phyloP scores from a whole-genome alignment of 257 asterid genomes.

The Przewalskia tangutica region DNA sequence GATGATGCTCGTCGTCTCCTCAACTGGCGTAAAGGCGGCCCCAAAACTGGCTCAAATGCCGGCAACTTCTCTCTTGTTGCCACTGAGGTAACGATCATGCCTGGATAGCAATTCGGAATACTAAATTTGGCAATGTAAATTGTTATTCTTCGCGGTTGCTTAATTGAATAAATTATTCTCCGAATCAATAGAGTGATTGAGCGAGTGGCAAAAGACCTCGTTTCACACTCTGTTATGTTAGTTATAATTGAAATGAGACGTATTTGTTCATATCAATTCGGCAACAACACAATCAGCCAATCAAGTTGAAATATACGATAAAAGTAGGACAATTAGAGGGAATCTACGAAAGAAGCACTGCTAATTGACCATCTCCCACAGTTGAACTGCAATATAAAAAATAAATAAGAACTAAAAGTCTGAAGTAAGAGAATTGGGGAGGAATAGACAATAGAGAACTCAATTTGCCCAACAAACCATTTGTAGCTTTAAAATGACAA shows the following conservation, averaged over 20 bases:
- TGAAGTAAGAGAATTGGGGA: not conserved
- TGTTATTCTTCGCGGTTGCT: not conserved
- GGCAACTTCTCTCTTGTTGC: constrained; percentile 80
- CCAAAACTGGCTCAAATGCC: constrained; percentile 59
- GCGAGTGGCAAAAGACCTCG: not conserved
- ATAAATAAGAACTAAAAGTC: not conserved
- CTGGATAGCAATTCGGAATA: not conserved
- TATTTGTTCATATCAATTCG: not conserved
- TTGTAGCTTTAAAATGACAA: not conserved
- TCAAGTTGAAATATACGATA: not conserved
- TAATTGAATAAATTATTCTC: not conserved
- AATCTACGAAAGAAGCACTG: not conserved
- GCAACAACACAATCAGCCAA: not conserved
- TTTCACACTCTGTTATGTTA: not conserved
- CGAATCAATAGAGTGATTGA: not conserved
- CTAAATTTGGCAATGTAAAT: not conserved
- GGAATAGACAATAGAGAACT: not conserved
- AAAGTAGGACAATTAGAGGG: not conserved
- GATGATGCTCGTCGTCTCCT: constrained; percentile 73
- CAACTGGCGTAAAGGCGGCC: constrained; percentile 95
- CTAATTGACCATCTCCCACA: not conserved
- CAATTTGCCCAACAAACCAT: not conserved
- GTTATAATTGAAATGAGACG: not conserved
- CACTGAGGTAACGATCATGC: constrained; percentile 36
- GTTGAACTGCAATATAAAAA: not conserved